phyloP scores from a whole-genome alignment of 306 rosid genomes.

The Hippophae gyantsensis region DNA sequence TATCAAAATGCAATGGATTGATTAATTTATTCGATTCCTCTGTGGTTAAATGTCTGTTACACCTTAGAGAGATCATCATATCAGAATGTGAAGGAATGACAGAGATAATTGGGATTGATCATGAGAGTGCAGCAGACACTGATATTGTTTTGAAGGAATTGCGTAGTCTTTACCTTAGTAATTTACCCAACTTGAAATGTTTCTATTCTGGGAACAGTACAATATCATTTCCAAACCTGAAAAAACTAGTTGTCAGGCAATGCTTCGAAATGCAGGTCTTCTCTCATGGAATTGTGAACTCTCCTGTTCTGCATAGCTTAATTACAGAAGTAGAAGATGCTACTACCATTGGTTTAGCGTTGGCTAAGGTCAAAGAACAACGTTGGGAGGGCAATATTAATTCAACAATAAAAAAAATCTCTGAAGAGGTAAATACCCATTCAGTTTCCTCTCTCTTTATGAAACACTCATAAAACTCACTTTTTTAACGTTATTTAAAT shows the following conservation, averaged over 20 bases:
- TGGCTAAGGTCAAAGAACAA: background rate
- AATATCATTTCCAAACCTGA: background rate
- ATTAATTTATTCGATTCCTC: too few species aligned
- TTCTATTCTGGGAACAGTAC: constrained; percentile 2
- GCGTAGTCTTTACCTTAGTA: background rate
- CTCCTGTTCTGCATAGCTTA: background rate
- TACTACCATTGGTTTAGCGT: too few species aligned
- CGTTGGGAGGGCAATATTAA: constrained; percentile 1
- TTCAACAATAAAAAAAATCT: background rate
- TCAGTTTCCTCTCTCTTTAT: too few species aligned
- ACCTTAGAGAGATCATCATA: too few species aligned
- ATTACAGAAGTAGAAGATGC: too few species aligned
- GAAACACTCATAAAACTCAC: too few species aligned
- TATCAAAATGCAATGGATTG: too few species aligned
- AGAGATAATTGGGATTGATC: too few species aligned
- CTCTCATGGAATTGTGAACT: background rate
- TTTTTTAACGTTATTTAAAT: too few species aligned
- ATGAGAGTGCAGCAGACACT: too few species aligned
- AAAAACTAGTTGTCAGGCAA: background rate
- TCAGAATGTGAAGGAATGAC: too few species aligned
- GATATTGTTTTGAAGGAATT: background rate
- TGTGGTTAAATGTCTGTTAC: too few species aligned
- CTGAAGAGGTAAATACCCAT: background rate
- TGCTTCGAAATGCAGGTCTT: constrained; percentile 14
- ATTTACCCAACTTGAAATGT: background rate